A percentile compares a stretch with the other conserved stretches of the same genome.
Evolutionary conservation across 1,139 yeast genomes (phyloP).

Genomic region (Yamadazyma buinensis): DNA sequence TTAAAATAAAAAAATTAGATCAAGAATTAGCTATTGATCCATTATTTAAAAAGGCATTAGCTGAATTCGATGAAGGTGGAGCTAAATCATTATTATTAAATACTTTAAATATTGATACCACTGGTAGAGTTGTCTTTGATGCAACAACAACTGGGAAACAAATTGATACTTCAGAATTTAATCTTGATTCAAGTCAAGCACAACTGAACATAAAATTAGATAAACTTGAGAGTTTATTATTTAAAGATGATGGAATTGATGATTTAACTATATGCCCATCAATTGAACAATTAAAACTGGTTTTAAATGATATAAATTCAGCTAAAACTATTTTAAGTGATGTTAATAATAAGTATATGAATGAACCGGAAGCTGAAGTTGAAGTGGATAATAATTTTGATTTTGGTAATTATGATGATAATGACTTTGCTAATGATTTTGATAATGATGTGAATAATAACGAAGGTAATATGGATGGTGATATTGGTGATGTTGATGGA

Average conservation of each 20-base stretch:
- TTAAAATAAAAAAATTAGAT: constrained; percentile 68
- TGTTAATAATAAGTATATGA: constrained; percentile 34
- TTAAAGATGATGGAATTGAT: constrained; percentile 29
- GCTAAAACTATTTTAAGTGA: constrained; percentile 52
- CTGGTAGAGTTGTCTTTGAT: constrained; percentile 65
- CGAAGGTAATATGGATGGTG: constrained; percentile 3
- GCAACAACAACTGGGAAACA: constrained; percentile 35
- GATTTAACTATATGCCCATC: constrained; percentile 58
- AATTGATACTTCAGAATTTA: constrained; percentile 12
- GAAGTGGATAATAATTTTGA: constrained; percentile 19
- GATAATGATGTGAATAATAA: background rate
- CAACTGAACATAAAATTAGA: constrained; percentile 15
- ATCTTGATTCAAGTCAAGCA: constrained; percentile 5
- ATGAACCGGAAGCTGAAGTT: constrained; percentile 14
- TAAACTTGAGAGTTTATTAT: constrained; percentile 19
- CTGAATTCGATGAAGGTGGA: constrained; percentile 95
- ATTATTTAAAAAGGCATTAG: constrained; percentile 78
- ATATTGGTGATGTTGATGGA: constrained; percentile 28
- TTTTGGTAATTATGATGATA: constrained; percentile 28
- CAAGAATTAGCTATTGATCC: constrained; percentile 84
- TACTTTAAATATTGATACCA: constrained; percentile 54
- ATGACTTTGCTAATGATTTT: constrained; percentile 24
- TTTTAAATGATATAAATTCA: constrained; percentile 53
- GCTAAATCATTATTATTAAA: constrained; percentile 80
- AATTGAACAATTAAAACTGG: constrained; percentile 51